Base-by-base conservation (phyloP, 129 eudicot species). In the Apium graveolens region DNA sequence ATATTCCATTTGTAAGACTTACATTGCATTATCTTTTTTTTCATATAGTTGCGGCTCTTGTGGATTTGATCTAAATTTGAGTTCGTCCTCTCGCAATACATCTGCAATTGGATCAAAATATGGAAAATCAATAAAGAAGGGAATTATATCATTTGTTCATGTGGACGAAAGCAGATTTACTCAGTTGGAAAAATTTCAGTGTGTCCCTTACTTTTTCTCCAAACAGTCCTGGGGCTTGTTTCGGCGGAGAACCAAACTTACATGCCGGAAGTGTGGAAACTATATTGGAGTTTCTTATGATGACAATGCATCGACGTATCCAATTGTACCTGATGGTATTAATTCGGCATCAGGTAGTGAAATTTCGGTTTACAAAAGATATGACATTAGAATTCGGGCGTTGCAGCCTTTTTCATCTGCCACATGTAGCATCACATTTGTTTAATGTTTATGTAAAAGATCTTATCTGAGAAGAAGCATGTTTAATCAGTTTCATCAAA, bases 41-140 rank as follows among this genome's bases (percentile, higher is more conserved):
- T 74, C 29, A 34, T 89, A 87, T 90, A 93, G 97, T 81, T 93
- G 98, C 78, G 98, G 98, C 74, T 85, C 89, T 71, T 93, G 98
- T 43, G 98, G 97, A 62, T 89, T 89, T 82, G 97, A 89, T 57
- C 81, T 93, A 49, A 91, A 91, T 85, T 80, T 93, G 76, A 93
- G 91, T 77, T 93, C 97, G 17, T 93, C 96, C 20, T 84, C 87
- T 73, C 95, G 97, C 69, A 91, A 91, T 49, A 93, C 97, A 18
- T 84, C 96, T 21, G 83, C 90, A 43, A 89, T 93, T 18, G 96
- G 98, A 69, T 91, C 96, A n/a, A 88, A 93, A 78, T 93, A 93
- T 48, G 90, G 92, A 12, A 93, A 93, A 86, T 91, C 90, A n/a
- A 93, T 93, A 51, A 93, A 87, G 80, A 88, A 84, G 26, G 97